These are phyloP conservation scores for Xylaria flabelliformis DNA, from an alignment of 495 filamentous ascomycete genomes.

Conservation along the genomic window DNA sequence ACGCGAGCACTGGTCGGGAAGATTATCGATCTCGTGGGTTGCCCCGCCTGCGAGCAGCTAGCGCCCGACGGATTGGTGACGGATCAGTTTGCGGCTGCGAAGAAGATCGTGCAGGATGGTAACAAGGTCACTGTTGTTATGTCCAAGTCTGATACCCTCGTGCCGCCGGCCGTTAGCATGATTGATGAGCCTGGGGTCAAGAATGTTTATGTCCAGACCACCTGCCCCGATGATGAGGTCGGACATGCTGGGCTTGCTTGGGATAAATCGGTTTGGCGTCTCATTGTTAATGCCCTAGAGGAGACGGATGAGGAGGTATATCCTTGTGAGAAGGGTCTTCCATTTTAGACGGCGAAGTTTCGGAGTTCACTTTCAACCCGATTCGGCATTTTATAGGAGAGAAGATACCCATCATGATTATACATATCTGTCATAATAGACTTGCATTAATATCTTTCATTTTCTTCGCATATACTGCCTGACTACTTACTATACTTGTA, in stretches of 20 bases:
- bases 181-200: slow-evolving; percentile 54
- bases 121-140: slow-evolving; percentile 58
- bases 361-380: background rate
- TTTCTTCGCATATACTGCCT: background rate
- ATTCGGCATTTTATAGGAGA: background rate
- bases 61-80: slow-evolving; percentile 47
- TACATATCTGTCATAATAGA: background rate
- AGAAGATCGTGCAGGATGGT: slow-evolving; percentile 52
- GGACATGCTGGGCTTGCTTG: slow-evolving; percentile 61
- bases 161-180: slow-evolving; percentile 52
- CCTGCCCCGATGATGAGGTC: slow-evolving; percentile 54
- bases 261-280: slow-evolving; percentile 61
- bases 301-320: slow-evolving; percentile 37
- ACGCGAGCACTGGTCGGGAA: slow-evolving; percentile 39
- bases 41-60: slow-evolving; percentile 55
- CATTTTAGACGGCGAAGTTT: slow-evolving; percentile 20
- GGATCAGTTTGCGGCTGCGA: slow-evolving; percentile 47
- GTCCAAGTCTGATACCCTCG: slow-evolving; percentile 56
- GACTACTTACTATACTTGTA: background rate
- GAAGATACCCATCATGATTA: slow-evolving; percentile 3
- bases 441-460: background rate
- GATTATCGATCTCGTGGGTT: slow-evolving; percentile 50
- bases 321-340: slow-evolving; percentile 35
- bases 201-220: slow-evolving; percentile 56
- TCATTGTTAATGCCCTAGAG: slow-evolving; percentile 59